phyloP scores from a whole-genome alignment of 106 monocot species.

The Dendrobium nobile region DNA sequence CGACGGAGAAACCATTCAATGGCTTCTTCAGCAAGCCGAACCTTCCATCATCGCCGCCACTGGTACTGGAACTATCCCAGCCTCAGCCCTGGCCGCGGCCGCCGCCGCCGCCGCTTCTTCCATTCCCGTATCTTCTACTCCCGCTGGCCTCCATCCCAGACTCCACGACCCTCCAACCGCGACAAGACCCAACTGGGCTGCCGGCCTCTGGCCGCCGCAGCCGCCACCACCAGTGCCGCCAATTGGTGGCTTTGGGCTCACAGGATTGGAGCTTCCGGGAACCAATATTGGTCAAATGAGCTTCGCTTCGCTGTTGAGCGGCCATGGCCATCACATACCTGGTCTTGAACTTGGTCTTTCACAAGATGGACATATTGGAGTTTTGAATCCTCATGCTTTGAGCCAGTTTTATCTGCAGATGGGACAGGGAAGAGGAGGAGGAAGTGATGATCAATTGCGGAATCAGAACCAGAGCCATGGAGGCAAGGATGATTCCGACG shows the following conservation, averaged over 20 bases:
- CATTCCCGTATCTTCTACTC: background rate
- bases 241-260: background rate
- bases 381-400: slow-evolving; percentile 13
- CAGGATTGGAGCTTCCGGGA: slow-evolving; percentile 8
- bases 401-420: slow-evolving; percentile 30
- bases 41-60: slow-evolving; percentile 72
- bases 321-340: slow-evolving; percentile 14
- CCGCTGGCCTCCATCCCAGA: background rate
- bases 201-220: background rate
- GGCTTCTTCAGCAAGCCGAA: slow-evolving; percentile 69
- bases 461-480: background rate
- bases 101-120: slow-evolving; percentile 5
- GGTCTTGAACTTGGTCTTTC: slow-evolving; percentile 36
- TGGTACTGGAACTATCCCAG: slow-evolving; percentile 63
- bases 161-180: background rate
- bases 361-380: slow-evolving; percentile 25
- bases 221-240: background rate
- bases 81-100: slow-evolving; percentile 32
- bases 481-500: slow-evolving; percentile 17
- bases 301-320: slow-evolving; percentile 25
- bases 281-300: slow-evolving; percentile 8
- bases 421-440: slow-evolving; percentile 5
- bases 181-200: background rate
- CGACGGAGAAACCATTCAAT: slow-evolving; percentile 70
- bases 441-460: slow-evolving; percentile 9